Conservation (phyloP, 805 yeast genomes). For the Candida odintsovae region DNA sequence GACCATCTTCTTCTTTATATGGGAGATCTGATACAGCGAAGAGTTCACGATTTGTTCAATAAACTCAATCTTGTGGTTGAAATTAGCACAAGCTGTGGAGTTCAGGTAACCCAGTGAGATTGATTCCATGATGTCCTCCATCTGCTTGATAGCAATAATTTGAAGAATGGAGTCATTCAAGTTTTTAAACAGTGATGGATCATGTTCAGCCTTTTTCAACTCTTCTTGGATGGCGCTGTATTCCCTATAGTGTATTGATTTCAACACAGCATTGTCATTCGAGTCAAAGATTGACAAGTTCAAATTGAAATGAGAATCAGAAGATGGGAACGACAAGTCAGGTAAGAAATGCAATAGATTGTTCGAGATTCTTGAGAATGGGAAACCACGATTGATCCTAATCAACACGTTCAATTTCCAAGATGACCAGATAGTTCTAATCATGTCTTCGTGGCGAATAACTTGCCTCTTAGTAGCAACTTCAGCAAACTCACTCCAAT, state of each 20-base stretch:
- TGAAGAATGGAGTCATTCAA: conserved; percentile 25
- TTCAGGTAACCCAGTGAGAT: conserved; percentile 23
- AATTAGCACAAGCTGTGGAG: conserved; percentile 19
- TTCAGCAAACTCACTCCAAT: conserved; percentile 23
- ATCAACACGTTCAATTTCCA: conserved; percentile 31
- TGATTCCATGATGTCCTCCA: conserved; percentile 32
- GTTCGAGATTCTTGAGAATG: conserved; percentile 22
- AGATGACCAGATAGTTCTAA: conserved; percentile 33
- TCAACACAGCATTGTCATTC: conserved; percentile 9
- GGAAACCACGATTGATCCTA: conserved; percentile 31
- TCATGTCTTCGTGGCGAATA: conserved; percentile 27
- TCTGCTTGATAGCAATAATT: conserved; percentile 24
- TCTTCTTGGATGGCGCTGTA: conserved; percentile 17
- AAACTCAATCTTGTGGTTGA: conserved; percentile 22
- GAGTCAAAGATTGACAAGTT: conserved; percentile 19
- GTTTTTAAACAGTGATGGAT: conserved; percentile 2
- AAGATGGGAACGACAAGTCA: conserved; percentile 29
- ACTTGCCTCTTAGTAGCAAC: conserved; percentile 29
- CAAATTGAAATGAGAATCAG: conserved; percentile 17
- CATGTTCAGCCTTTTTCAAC: conserved; percentile 7
- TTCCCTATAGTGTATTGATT: conserved; percentile 8
- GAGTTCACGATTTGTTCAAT: conserved; percentile 15
- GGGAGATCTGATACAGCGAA: conserved; percentile 19
- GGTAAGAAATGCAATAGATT: conserved; percentile 25
- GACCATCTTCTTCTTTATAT: conserved; percentile 24